A percentile compares a stretch with the other conserved stretches of the same genome.
These are phyloP conservation scores for Aspergillus flavus DNA, from an alignment of 2,329 filamentous ascomycete genomes.

Conservation along the genomic window DNA sequence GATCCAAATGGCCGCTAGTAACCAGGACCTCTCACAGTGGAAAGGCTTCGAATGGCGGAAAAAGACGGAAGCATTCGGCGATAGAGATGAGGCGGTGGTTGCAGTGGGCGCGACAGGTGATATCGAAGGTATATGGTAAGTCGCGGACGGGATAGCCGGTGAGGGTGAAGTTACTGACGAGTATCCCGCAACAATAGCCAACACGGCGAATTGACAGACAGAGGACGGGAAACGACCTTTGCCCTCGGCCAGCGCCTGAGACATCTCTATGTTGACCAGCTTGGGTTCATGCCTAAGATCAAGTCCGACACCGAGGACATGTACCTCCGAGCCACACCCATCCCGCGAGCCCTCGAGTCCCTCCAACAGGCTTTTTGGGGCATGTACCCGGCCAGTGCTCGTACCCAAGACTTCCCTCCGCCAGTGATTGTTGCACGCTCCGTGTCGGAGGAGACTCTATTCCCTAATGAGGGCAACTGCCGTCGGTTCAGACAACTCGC, in stretches of 20 bases:
- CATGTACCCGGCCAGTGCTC: conserved; percentile 65
- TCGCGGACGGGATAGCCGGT: conserved; percentile 24
- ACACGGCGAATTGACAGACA: conserved; percentile 72
- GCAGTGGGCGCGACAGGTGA: conserved; percentile 69
- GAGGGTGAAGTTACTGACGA: conserved; percentile 15
- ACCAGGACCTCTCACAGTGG: conserved; percentile 57
- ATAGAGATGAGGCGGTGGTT: conserved; percentile 68
- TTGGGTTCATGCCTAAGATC: conserved; percentile 67
- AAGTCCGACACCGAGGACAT: conserved; percentile 62
- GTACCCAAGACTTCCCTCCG: conserved; percentile 57
- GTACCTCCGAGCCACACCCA: conserved; percentile 73
- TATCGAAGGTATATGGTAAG: conserved; percentile 79
- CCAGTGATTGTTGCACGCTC: conserved; percentile 68
- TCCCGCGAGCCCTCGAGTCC: conserved; percentile 75
- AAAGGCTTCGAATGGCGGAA: conserved; percentile 65
- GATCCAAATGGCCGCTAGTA: conserved; percentile 61
- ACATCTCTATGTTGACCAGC: conserved; percentile 72
- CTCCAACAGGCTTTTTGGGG: conserved; percentile 75
- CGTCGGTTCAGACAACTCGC: conserved; percentile 70
- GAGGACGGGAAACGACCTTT: conserved; percentile 71
- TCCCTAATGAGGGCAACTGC: conserved; percentile 76
- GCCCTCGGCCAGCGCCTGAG: conserved; percentile 69
- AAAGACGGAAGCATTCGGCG: conserved; percentile 79
- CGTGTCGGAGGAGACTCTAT: conserved; percentile 73
- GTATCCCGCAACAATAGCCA: conserved; percentile 36